These are phyloP conservation scores for Roridomyces roridus DNA, from an alignment of 768 basidiomycete genomes.

Conservation along the genomic window DNA sequence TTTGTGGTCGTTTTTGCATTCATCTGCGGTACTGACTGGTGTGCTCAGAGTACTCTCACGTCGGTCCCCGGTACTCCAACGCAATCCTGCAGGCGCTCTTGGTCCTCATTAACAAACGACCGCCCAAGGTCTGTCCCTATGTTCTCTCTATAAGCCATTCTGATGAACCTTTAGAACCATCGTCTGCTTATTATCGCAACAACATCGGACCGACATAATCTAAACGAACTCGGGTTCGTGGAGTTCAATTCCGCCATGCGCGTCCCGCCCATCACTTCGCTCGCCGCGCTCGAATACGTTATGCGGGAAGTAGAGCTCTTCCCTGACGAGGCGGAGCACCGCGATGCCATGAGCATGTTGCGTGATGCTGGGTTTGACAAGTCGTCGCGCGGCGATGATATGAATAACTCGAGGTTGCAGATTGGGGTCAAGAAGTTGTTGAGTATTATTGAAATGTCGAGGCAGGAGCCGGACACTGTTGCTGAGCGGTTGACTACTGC, in stretches of 20 bases:
- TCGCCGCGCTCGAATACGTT: conserved; percentile 76
- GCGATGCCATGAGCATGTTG: conserved; percentile 68
- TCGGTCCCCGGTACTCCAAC: conserved; percentile 97
- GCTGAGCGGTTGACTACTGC: conserved; percentile 72
- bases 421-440: conserved; percentile 96
- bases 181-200: conserved; percentile 93
- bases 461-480: conserved; percentile 90
- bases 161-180: conserved; percentile 65
- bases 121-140: conserved; percentile 79
- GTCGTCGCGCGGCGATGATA: conserved; percentile 51
- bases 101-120: conserved; percentile 86
- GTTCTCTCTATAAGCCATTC: background rate
- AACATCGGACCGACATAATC: conserved; percentile 84
- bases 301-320: conserved; percentile 84
- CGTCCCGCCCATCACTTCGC: conserved; percentile 80
- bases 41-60: conserved; percentile 83
- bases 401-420: conserved; percentile 58
- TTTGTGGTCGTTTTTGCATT: conserved; percentile 39
- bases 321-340: conserved; percentile 56
- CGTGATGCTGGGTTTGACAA: conserved; percentile 75
- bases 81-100: conserved; percentile 88
- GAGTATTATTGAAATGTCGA: conserved; percentile 92
- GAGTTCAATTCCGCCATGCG: conserved; percentile 91
- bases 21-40: background rate
- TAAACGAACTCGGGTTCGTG: conserved; percentile 87